Evolutionary conservation across 176 grass and related monocot genomes (phyloP), one percentile per base, ranked within the genome.

Genomic region (Bonia amplexicaulis): DNA sequence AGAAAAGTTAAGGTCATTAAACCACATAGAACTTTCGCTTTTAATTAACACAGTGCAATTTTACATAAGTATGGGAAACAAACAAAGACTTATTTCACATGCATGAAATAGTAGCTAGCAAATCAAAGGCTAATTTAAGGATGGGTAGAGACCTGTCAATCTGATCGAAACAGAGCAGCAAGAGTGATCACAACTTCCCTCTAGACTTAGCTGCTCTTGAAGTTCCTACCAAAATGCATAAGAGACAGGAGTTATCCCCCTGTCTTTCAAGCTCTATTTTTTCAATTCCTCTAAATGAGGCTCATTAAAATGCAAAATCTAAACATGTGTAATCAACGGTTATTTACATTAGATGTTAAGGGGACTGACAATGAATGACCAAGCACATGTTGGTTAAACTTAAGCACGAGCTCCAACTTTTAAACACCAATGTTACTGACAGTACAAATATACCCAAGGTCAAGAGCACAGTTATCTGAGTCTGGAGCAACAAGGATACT

Each of bases 151-250:
- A 82, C 42, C 72, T 82, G 79, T 62, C 17, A 42, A 63, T 72
- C 27, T 11, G 4, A 70, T 82, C 77, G 41, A 69, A 85, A 88
- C 16, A 77, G 64, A 76, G 64, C 17, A 82, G 66, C 39, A 70
- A 77, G 14, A 78, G 65, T n/a, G 42, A 49, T 58, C 72, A 48
- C 6, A 82, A 64, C 16, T 49, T 53, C n/a, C 73, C 66, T 59
- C 19, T 76, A 82, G 78, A 19, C 19, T 76, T 82, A 82, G 55
- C 39, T 66, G 35, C 41, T 47, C 71, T 75, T 87, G 51, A 82
- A 59, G 40, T 76, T 65, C 61, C 40, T 82, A 87, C 49, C 49
- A 87, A 87, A 67, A 81, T 76, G 49, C 54, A 87, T 58, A 81
- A 29, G 46, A 76, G 79, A 82, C 78, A 69, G 51, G 79, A 87